Evolutionary conservation across 208 protist genomes (phyloP), one percentile per base, ranked within the genome.

Genomic region (Wallacemonas sp.): DNA sequence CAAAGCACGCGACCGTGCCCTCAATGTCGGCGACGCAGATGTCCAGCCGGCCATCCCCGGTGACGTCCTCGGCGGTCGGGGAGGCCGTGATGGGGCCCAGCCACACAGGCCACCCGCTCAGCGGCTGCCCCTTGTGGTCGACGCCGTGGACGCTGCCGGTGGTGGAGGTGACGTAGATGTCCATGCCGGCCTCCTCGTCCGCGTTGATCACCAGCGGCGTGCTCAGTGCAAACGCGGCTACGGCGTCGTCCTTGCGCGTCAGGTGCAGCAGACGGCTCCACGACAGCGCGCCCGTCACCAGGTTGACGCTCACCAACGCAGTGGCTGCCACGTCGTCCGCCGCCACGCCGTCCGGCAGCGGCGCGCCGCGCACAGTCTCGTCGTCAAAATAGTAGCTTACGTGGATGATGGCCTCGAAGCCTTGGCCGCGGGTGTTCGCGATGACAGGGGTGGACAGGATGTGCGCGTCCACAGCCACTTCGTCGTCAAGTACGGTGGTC

Each of bases 321-420:
- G 91, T 87, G n/a, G 92, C 90, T 3, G 93, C 82, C 74, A 97
- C 97, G 42, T 97, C 86, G 29, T 54, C 74, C 72, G 71, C 86
- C 69, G 28, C 71, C 46, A 57, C 49, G 28, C 49, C 49, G n/a
- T 57, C 49, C n/a, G 49, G 49, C 49, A 57, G 49, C 11, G 49
- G 25, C 12, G 49, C 28, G n/a, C 49, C 49, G 29, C 49, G 49
- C 25, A 57, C 49, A 26, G 4, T 8, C 49, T 76, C 76, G 42
- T 29, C 23, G 65, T 97, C 87, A 65, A 91, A 97, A 57, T 86
- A 98, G 67, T 97, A 98, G 32, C 90, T 97, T 18, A 97, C 81
- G 39, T 97, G 79, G 5, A 97, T 39, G 3, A 98, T 80, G 54
- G 97, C 70, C 33, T 98, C 94, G 11, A 90, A 55, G 20, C 89